phyloP scores from a whole-genome alignment of 306 rosid species.

The Alnus rubra region DNA sequence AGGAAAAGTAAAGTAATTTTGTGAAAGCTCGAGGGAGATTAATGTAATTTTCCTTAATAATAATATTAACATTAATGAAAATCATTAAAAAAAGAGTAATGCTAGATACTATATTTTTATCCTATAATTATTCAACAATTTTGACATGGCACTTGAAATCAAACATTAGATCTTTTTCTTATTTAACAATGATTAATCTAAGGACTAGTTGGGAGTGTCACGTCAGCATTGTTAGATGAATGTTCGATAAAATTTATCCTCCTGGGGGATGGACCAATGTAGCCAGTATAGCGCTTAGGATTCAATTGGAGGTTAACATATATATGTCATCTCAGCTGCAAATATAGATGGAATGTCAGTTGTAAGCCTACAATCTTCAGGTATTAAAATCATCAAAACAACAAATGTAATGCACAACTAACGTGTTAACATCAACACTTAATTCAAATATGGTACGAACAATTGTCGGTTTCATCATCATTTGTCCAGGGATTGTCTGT shows the following conservation, averaged over 20 bases:
- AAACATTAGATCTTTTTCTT: too few species aligned
- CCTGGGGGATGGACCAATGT: slow-evolving; percentile 87
- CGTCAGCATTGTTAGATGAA: too few species aligned
- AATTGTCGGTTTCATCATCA: slow-evolving; percentile 91
- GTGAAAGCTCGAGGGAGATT: not conserved
- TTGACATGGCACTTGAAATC: too few species aligned
- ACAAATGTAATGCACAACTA: not conserved
- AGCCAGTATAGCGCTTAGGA: slow-evolving; percentile 97
- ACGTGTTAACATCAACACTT: not conserved
- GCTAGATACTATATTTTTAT: too few species aligned
- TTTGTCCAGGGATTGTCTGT: slow-evolving; percentile 92
- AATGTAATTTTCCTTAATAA: not conserved
- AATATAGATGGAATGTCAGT: slow-evolving; percentile 16
- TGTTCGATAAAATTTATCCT: slow-evolving; percentile 41
- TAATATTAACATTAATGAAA: not conserved
- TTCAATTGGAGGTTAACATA: slow-evolving; percentile 90
- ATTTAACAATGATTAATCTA: too few species aligned
- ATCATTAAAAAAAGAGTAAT: not conserved
- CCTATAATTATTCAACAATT: too few species aligned
- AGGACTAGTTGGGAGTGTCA: too few species aligned
- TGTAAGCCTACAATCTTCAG: slow-evolving; percentile 7
- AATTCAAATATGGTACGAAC: slow-evolving; percentile 39
- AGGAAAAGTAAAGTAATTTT: too few species aligned
- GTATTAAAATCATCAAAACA: slow-evolving; percentile 11
- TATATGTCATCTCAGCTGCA: slow-evolving; percentile 89